Conservation (phyloP, 2,329 filamentous ascomycete genomes). For the Neofusicoccum cordaticola region DNA sequence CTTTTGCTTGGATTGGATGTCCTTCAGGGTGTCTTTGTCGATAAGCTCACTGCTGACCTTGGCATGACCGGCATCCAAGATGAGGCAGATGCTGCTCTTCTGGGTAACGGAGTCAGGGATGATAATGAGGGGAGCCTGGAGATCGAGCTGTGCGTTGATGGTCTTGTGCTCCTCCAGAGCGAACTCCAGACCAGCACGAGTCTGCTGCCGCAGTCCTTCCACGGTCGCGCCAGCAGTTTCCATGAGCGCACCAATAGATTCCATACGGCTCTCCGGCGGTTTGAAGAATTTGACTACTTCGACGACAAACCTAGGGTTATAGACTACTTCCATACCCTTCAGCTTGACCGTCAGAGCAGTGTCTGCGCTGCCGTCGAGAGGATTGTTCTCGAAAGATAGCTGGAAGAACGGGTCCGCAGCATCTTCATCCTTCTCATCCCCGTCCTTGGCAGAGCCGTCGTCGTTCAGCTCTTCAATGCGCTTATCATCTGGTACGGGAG, state of each 20-base stretch:
- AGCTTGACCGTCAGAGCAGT: constrained; percentile 86
- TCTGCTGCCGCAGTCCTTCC: constrained; percentile 91
- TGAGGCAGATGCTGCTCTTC: constrained; percentile 78
- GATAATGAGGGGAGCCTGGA: constrained; percentile 94
- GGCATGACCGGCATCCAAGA: constrained; percentile 93
- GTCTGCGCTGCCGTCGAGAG: constrained; percentile 87
- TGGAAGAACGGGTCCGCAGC: constrained; percentile 81
- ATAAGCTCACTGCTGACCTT: constrained; percentile 92
- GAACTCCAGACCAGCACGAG: constrained; percentile 91
- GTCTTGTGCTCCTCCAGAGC: constrained; percentile 97
- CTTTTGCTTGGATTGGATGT: constrained; percentile 87
- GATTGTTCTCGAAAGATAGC: constrained; percentile 90
- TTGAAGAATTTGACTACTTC: constrained; percentile 94
- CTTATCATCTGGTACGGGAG: constrained; percentile 52
- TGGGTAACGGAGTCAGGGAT: constrained; percentile 88
- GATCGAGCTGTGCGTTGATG: constrained; percentile 90
- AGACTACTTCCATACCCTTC: constrained; percentile 94
- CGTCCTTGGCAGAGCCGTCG: constrained; percentile 43
- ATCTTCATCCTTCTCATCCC: constrained; percentile 45
- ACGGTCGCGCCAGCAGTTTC: constrained; percentile 94
- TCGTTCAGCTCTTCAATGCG: constrained; percentile 50
- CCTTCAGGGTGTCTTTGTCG: constrained; percentile 82
- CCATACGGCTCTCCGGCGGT: constrained; percentile 95
- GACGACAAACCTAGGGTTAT: constrained; percentile 91
- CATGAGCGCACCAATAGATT: constrained; percentile 93